Percentiles rank a stretch among this genome's conserved stretches.
Conservation (phyloP, 2,329 filamentous ascomycete genomes). For the Calonectria pseudoreteaudii region DNA sequence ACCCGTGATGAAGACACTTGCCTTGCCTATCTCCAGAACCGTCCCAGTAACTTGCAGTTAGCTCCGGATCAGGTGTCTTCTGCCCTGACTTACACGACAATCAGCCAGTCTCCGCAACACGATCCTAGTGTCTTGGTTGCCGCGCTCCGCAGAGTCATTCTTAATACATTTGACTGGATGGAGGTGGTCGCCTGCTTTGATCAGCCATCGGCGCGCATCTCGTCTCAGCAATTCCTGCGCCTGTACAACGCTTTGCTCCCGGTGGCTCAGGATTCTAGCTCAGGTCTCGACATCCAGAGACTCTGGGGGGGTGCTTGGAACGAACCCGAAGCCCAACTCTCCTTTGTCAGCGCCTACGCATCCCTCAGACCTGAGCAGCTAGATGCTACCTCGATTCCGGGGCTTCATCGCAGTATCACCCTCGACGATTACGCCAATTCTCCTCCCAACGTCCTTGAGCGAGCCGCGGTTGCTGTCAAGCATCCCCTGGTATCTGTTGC, state of each 20-base stretch:
- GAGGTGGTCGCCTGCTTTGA: slow-evolving; percentile 85
- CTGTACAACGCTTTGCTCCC: slow-evolving; percentile 84
- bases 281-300: slow-evolving; percentile 81
- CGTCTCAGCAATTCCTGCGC: slow-evolving; percentile 82
- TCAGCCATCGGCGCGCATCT: slow-evolving; percentile 79
- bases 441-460: slow-evolving; percentile 61
- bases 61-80: slow-evolving; percentile 85
- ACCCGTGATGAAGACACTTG: slow-evolving; percentile 81
- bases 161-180: slow-evolving; percentile 75
- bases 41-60: slow-evolving; percentile 69
- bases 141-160: slow-evolving; percentile 71
- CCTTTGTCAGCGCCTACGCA: slow-evolving; percentile 91
- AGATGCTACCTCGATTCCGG: slow-evolving; percentile 86
- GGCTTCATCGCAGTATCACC: slow-evolving; percentile 82
- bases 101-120: slow-evolving; percentile 67
- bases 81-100: slow-evolving; percentile 76
- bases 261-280: slow-evolving; percentile 67
- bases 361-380: slow-evolving; percentile 80
- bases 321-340: slow-evolving; percentile 87
- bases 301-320: slow-evolving; percentile 94
- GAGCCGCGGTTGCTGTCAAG: slow-evolving; percentile 74
- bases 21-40: slow-evolving; percentile 63
- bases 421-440: slow-evolving; percentile 66
- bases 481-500: slow-evolving; percentile 91
- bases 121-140: slow-evolving; percentile 69